Evolutionary conservation across 345 rosid genomes (phyloP).

Genomic region (Eutrema japonicum): DNA sequence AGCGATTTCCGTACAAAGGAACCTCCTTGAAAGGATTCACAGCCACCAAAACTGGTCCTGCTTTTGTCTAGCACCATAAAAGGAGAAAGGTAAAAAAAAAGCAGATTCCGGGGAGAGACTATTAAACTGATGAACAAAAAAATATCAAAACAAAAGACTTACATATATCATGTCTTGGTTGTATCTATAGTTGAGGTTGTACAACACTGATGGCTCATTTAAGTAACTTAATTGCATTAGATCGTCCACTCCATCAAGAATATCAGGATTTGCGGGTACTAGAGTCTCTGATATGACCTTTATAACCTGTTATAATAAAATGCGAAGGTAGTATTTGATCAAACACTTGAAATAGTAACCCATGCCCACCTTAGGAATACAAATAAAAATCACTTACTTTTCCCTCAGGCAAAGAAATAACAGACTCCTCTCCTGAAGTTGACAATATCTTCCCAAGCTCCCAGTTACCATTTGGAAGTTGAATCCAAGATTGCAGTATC

Average conservation of each 20-base stretch:
- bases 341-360: conserved; percentile 26
- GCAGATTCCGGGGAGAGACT: conserved; percentile 29
- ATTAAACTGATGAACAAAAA: neutral
- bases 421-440: conserved; percentile 67
- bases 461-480: conserved; percentile 87
- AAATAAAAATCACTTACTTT: conserved; percentile 58
- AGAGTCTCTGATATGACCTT: conserved; percentile 72
- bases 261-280: conserved; percentile 93
- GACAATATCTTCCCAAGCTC: conserved; percentile 76
- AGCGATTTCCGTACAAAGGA: conserved; percentile 80
- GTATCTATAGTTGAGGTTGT: conserved; percentile 89
- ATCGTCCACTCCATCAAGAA: conserved; percentile 97
- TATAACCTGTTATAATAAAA: conserved; percentile 53
- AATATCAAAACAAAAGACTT: conserved; percentile 49
- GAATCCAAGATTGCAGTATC: conserved; percentile 90
- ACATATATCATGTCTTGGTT: conserved; percentile 90
- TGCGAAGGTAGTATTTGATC: conserved; percentile 19
- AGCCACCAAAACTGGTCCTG: conserved; percentile 97
- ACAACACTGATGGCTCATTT: conserved; percentile 95
- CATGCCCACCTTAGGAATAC: conserved; percentile 27
- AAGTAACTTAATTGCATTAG: conserved; percentile 98
- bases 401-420: conserved; percentile 72
- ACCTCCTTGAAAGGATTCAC: conserved; percentile 95
- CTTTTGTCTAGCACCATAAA: conserved; percentile 74
- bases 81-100: conserved; percentile 18